These are phyloP conservation scores for Patellifolia procumbens DNA, from an alignment of 179 eudicot species.

Conservation along the genomic window DNA sequence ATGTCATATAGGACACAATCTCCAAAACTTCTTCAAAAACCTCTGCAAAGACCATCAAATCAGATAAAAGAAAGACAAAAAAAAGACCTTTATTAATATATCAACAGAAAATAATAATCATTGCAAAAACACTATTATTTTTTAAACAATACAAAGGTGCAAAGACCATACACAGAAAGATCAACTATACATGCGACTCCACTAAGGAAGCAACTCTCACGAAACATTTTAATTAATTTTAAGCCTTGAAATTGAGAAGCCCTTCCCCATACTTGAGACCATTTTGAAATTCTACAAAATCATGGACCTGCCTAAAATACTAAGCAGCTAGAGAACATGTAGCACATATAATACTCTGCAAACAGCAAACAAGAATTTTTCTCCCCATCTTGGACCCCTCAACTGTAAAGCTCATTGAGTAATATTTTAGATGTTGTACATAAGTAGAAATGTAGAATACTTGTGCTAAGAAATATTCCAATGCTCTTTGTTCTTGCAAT, in stretches of 20 bases:
- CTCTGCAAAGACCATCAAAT: slow-evolving; percentile 53
- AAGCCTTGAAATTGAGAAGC: not conserved
- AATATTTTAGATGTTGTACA: not conserved
- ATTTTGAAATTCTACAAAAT: not conserved
- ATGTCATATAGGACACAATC: slow-evolving; percentile 97
- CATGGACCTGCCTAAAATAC: no score
- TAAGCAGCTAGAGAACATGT: not conserved
- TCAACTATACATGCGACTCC: not conserved
- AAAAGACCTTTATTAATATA: not conserved
- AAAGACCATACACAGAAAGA: not conserved
- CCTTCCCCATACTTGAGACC: not conserved
- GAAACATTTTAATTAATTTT: not conserved
- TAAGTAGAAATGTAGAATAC: not conserved
- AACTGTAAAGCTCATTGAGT: not conserved
- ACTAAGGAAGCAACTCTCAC: not conserved
- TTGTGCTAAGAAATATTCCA: not conserved
- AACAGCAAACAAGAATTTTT: not conserved
- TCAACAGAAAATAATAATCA: not conserved
- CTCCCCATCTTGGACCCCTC: not conserved
- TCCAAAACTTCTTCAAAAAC: slow-evolving; percentile 97
- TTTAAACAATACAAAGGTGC: not conserved
- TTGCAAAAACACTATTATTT: not conserved
- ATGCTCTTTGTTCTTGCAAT: not conserved
- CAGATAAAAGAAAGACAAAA: not conserved
- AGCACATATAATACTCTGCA: not conserved